Evolutionary conservation across 2,329 filamentous ascomycete species (phyloP).

Genomic region (Apiospora rasikravindrae): DNA sequence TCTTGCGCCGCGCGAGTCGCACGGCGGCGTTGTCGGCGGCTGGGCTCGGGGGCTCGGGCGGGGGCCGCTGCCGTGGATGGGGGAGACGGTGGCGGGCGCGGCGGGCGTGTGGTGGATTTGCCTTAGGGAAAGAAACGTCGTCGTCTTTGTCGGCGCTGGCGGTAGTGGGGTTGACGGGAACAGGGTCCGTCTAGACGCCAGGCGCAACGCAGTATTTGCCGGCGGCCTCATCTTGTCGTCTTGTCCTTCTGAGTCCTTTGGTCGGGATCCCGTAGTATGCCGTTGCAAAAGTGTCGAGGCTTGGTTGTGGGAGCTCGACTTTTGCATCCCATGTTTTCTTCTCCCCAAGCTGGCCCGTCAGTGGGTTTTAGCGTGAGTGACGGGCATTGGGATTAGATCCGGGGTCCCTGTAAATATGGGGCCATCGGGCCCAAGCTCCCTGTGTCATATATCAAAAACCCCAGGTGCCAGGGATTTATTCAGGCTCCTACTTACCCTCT

Average conservation of each 20-base stretch:
- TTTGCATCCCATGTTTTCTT: constrained; percentile 5
- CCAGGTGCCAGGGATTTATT: not conserved
- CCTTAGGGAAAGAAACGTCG: not conserved
- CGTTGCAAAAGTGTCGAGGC: not conserved
- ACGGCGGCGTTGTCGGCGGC: constrained; percentile 39
- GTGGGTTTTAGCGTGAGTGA: not conserved
- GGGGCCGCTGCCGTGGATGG: constrained; percentile 62
- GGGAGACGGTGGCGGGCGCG: constrained; percentile 52
- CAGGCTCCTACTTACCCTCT: not conserved
- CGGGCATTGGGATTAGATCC: constrained; percentile 3
- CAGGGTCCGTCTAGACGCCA: not conserved
- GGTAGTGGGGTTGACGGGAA: not conserved
- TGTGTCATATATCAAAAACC: not conserved
- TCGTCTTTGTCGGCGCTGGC: not conserved
- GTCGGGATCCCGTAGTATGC: not conserved
- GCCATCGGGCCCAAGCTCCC: not conserved
- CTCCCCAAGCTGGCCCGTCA: not conserved
- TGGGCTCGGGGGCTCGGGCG: constrained; percentile 60
- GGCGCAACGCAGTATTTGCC: not conserved
- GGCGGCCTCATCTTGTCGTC: not conserved
- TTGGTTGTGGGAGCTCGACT: not conserved
- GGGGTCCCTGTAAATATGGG: not conserved
- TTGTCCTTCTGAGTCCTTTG: not conserved
- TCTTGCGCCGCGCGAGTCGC: constrained; percentile 55
- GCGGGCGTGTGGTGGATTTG: constrained; percentile 39